Percentiles rank a stretch among this genome's conserved stretches.
These are phyloP conservation scores for Catharanthus roseus DNA, from an alignment of 257 asterid genomes.

Conservation along the genomic window DNA sequence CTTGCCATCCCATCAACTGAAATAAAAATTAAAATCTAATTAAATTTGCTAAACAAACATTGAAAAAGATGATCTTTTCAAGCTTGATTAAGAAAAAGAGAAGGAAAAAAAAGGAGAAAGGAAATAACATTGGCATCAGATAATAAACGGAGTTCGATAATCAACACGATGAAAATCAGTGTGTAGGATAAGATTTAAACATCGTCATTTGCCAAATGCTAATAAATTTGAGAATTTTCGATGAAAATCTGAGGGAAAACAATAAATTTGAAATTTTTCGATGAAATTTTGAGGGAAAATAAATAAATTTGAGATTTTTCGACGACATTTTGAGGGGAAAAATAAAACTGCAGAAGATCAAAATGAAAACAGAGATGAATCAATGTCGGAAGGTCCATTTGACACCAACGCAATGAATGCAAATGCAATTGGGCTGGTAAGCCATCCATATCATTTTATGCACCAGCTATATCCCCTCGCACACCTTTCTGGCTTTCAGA, in stretches of 20 bases:
- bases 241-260: not conserved
- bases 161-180: conserved; percentile 53
- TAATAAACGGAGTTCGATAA: conserved; percentile 62
- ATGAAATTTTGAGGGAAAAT: too few relatives aligned
- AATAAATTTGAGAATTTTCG: not conserved
- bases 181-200: conserved; percentile 51
- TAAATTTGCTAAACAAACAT: not conserved
- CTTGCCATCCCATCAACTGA: conserved; percentile 5
- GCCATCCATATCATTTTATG: conserved; percentile 49
- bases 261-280: too few relatives aligned
- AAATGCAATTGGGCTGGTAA: conserved; percentile 78
- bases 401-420: conserved; percentile 57
- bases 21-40: not conserved
- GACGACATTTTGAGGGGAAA: too few relatives aligned
- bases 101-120: not conserved
- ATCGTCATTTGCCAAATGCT: conserved; percentile 41
- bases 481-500: conserved; percentile 3
- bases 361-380: not conserved
- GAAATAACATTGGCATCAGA: conserved; percentile 49
- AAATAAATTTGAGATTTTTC: too few relatives aligned
- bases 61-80: not conserved
- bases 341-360: not conserved
- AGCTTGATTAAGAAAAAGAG: not conserved
- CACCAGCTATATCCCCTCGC: conserved; percentile 71
- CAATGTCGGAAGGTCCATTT: conserved; percentile 59